Conservation (phyloP, 2,329 filamentous ascomycete genomes). For the Colletotrichum sp. region DNA sequence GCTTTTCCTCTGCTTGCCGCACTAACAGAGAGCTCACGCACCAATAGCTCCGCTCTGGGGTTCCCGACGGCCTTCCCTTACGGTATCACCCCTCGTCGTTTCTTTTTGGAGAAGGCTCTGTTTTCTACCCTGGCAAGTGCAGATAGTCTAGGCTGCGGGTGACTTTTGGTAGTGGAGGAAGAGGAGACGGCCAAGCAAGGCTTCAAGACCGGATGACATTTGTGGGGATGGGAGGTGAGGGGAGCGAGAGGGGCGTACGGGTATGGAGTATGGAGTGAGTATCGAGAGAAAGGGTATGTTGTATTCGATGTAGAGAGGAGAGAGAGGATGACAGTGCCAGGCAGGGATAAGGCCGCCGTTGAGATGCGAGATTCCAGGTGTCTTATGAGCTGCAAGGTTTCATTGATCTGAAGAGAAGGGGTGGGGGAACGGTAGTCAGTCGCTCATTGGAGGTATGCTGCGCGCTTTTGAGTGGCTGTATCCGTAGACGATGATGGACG, state of each 20-base stretch:
- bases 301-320: not conserved
- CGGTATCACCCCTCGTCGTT: slow-evolving; percentile 21
- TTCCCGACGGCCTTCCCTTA: slow-evolving; percentile 21
- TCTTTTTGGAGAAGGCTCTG: slow-evolving; percentile 20
- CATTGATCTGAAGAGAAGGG: slow-evolving; percentile 19
- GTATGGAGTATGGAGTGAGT: not conserved
- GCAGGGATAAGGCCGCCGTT: slow-evolving; percentile 21
- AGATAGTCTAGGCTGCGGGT: slow-evolving; percentile 6
- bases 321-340: not conserved
- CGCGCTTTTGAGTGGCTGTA: slow-evolving; percentile 11
- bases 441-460: slow-evolving; percentile 1
- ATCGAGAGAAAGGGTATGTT: not conserved
- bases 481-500: slow-evolving; percentile 4
- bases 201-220: slow-evolving; percentile 16
- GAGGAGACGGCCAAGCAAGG: slow-evolving; percentile 5
- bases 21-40: slow-evolving; percentile 21
- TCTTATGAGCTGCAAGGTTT: slow-evolving; percentile 22
- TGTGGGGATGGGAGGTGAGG: slow-evolving; percentile 18
- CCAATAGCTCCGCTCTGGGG: slow-evolving; percentile 20
- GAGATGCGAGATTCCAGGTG: slow-evolving; percentile 23
- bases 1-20: slow-evolving; percentile 23
- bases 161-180: slow-evolving; percentile 12
- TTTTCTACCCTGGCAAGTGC: slow-evolving; percentile 9
- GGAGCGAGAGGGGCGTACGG: not conserved
- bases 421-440: slow-evolving; percentile 13